Evolutionary conservation across 768 basidiomycete species (phyloP).

Genomic region (Psilocybe azurescens): DNA sequence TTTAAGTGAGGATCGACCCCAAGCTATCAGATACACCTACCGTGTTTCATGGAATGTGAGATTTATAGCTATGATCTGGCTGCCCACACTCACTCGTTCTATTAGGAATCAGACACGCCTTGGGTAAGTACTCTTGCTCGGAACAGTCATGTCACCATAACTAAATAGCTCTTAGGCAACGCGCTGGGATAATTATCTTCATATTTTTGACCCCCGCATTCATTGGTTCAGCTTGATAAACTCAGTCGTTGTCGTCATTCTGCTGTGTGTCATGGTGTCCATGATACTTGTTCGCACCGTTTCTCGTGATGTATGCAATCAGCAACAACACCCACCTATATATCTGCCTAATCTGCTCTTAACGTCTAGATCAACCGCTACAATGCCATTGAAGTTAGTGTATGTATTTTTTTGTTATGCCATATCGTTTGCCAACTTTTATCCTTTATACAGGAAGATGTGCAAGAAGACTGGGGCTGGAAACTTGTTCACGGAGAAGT

Average conservation of each 20-base stretch:
- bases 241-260: constrained; percentile 87
- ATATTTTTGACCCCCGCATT: constrained; percentile 91
- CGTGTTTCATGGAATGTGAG: constrained; percentile 83
- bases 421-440: constrained; percentile 2
- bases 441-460: constrained; percentile 70
- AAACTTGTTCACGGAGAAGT: constrained; percentile 97
- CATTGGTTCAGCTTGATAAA: constrained; percentile 98
- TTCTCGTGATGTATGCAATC: constrained; percentile 75
- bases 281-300: constrained; percentile 90
- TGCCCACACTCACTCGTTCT: constrained; percentile 2
- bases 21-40: constrained; percentile 85
- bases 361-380: constrained; percentile 82
- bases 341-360: constrained; percentile 12
- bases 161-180: constrained; percentile 66
- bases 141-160: neutral
- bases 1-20: constrained; percentile 63
- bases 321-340: neutral
- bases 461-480: constrained; percentile 99
- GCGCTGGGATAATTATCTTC: constrained; percentile 96
- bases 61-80: neutral
- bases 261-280: constrained; percentile 92
- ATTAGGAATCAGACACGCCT: constrained; percentile 81
- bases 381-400: constrained; percentile 91
- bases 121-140: constrained; percentile 55
- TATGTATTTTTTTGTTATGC: constrained; percentile 37